phyloP scores from a whole-genome alignment of 495 filamentous ascomycete genomes.

The Aspergillus incahuasiensis region DNA sequence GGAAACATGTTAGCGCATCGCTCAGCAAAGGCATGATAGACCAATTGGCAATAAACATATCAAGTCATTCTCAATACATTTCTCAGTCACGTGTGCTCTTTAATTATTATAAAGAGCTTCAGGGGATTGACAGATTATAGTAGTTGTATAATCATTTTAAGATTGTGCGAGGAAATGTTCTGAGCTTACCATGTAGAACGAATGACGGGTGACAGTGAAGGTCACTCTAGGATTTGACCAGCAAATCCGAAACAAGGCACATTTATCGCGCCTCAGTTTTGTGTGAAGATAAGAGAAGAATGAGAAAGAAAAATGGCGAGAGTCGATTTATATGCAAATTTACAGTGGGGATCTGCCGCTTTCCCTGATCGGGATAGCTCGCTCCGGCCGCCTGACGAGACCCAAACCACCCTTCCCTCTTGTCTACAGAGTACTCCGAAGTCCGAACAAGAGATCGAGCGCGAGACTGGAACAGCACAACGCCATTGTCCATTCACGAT shows the following conservation, averaged over 20 bases:
- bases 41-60: slow-evolving; percentile 4
- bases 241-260: slow-evolving; percentile 26
- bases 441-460: too few relatives aligned
- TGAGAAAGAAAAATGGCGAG: slow-evolving; percentile 12
- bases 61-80: slow-evolving; percentile 46
- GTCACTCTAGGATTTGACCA: slow-evolving; percentile 26
- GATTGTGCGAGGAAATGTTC: not conserved
- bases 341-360: slow-evolving; percentile 8
- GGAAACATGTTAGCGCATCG: slow-evolving; percentile 14
- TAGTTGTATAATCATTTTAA: slow-evolving; percentile 66
- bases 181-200: slow-evolving; percentile 34
- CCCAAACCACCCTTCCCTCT: not conserved
- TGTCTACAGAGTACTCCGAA: not conserved
- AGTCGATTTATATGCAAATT: slow-evolving; percentile 2
- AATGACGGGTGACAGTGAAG: slow-evolving; percentile 9
- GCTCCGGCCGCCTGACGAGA: slow-evolving; percentile 1
- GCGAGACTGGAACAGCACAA: not conserved
- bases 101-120: slow-evolving; percentile 49
- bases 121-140: slow-evolving; percentile 89
- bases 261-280: not conserved
- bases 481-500: slow-evolving; percentile 22
- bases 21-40: slow-evolving; percentile 9
- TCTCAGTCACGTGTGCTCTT: slow-evolving; percentile 47
- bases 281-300: slow-evolving; percentile 12
- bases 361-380: slow-evolving; percentile 25